Percentiles rank a stretch among this genome's conserved stretches.
phyloP scores from a whole-genome alignment of 805 yeast species.

The Ogataea angusta region DNA sequence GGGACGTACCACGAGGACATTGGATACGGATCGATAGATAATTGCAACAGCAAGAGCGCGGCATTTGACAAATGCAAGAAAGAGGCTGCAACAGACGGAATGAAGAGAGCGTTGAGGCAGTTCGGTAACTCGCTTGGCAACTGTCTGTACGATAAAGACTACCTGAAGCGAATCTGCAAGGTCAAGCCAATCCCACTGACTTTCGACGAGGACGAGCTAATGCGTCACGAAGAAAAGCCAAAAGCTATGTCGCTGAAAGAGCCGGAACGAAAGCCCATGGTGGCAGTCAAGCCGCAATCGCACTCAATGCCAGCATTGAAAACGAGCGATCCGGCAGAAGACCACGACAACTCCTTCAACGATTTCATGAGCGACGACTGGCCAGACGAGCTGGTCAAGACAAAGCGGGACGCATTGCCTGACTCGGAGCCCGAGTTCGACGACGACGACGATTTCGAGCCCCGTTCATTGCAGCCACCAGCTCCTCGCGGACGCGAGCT shows the following conservation, averaged over 20 bases:
- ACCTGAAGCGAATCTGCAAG: conserved; percentile 48
- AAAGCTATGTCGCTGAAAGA: conserved; percentile 10
- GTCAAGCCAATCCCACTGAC: conserved; percentile 34
- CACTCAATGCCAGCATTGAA: conserved; percentile 13
- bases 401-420: conserved; percentile 9
- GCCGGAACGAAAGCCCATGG: conserved; percentile 5
- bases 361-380: conserved; percentile 45
- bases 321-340: conserved; percentile 1
- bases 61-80: conserved; percentile 80
- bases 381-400: conserved; percentile 27
- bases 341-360: conserved; percentile 47
- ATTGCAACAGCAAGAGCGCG: conserved; percentile 63
- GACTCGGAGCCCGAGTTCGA: conserved; percentile 30
- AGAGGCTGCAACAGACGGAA: conserved; percentile 82
- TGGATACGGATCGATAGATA: conserved; percentile 74
- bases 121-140: conserved; percentile 81
- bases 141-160: conserved; percentile 76
- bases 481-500: conserved; percentile 11
- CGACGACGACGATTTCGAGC: conserved; percentile 30
- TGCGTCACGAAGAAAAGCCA: conserved; percentile 27
- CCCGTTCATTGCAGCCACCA: conserved; percentile 9
- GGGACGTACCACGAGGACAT: conserved; percentile 79
- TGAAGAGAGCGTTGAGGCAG: conserved; percentile 73
- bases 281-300: conserved; percentile 6
- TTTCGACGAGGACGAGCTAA: conserved; percentile 31